Evolutionary conservation across 2,329 filamentous ascomycete genomes (phyloP).

Genomic region (Rhynchosporium agropyri): DNA sequence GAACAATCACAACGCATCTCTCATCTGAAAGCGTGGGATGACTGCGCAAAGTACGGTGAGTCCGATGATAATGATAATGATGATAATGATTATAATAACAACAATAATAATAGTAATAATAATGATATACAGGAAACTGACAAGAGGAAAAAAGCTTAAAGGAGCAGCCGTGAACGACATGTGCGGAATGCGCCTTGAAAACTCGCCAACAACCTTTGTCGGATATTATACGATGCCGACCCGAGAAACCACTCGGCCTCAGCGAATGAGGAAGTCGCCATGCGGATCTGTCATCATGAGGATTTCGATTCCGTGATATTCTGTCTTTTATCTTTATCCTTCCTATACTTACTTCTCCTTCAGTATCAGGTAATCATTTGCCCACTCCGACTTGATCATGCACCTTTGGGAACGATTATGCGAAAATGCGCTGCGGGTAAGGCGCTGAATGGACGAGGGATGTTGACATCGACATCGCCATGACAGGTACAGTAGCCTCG

Average conservation of each 20-base stretch:
- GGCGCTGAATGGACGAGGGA: neutral
- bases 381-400: neutral
- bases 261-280: conserved; percentile 1
- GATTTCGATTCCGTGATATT: neutral
- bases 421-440: neutral
- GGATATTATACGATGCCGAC: conserved; percentile 16
- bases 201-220: conserved; percentile 21
- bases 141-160: conserved; percentile 9
- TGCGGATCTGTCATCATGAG: neutral
- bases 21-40: too few relatives aligned
- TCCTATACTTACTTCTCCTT: neutral
- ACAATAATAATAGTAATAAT: too few relatives aligned
- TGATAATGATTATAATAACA: too few relatives aligned
- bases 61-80: too few relatives aligned
- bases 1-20: too few relatives aligned
- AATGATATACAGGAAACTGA: too few relatives aligned
- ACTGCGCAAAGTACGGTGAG: too few relatives aligned
- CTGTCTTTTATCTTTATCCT: neutral
- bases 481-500: neutral
- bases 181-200: neutral
- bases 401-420: neutral
- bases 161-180: conserved; percentile 17
- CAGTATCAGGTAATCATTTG: neutral
- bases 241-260: neutral
- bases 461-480: neutral